Percentiles rank a stretch among this genome's conserved stretches.
phyloP scores from a whole-genome alignment of 2,329 filamentous ascomycete genomes.

The Emydomyces testavorans region DNA sequence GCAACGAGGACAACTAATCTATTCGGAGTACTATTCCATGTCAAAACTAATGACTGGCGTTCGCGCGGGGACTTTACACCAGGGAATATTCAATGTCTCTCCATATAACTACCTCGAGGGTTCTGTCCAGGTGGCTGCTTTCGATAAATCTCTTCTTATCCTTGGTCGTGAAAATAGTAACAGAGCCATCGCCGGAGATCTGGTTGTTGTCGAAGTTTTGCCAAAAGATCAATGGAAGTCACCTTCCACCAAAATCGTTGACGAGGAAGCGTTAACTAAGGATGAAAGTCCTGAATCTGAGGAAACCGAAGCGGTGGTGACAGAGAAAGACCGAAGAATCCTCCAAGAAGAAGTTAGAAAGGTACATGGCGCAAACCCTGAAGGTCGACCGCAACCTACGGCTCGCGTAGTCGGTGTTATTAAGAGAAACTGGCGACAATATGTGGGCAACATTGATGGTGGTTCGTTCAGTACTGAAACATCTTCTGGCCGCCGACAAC shows the following conservation, averaged over 20 bases:
- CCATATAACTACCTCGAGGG: constrained; percentile 97
- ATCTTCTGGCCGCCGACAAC: constrained; percentile 69
- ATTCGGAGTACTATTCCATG: constrained; percentile 77
- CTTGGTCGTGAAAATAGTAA: constrained; percentile 95
- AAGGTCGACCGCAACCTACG: constrained; percentile 76
- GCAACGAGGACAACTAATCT: constrained; percentile 60
- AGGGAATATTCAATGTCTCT: constrained; percentile 91
- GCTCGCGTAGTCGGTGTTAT: constrained; percentile 84
- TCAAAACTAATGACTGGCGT: constrained; percentile 92
- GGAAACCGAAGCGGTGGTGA: constrained; percentile 62
- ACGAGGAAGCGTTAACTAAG: constrained; percentile 81
- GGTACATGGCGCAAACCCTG: constrained; percentile 62
- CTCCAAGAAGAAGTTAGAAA: constrained; percentile 85
- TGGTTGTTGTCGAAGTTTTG: constrained; percentile 84
- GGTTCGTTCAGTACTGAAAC: constrained; percentile 65
- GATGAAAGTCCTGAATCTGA: constrained; percentile 89
- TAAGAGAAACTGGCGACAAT: constrained; percentile 95
- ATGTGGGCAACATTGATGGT: constrained; percentile 87
- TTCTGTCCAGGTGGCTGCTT: constrained; percentile 77
- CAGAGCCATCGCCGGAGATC: constrained; percentile 77
- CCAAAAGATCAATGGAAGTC: constrained; percentile 95
- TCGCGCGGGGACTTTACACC: constrained; percentile 77
- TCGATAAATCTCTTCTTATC: constrained; percentile 77
- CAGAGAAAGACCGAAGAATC: constrained; percentile 72
- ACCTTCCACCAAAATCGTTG: constrained; percentile 87